Evolutionary conservation across 2,329 filamentous ascomycete genomes (phyloP).

Genomic region (Dothideomycetes sp.): DNA sequence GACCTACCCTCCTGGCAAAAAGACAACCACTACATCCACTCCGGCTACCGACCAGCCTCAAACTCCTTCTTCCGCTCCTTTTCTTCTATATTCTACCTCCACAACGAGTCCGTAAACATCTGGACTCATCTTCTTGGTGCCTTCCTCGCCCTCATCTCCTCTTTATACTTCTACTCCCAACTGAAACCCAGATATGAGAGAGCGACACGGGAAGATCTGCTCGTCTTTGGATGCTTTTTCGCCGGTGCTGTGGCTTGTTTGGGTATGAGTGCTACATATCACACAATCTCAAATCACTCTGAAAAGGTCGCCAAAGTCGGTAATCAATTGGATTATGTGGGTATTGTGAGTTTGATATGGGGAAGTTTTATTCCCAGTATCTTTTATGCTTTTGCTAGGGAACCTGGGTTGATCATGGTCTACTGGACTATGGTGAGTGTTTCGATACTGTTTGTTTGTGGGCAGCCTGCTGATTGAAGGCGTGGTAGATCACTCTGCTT

Average conservation of each 20-base stretch:
- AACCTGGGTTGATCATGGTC: conserved; percentile 52
- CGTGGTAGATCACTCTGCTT: conserved; percentile 64
- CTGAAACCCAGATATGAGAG: conserved; percentile 57
- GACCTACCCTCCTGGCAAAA: conserved; percentile 38
- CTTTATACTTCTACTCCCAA: conserved; percentile 45
- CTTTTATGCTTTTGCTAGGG: conserved; percentile 76
- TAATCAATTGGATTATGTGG: conserved; percentile 90
- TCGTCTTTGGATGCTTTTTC: conserved; percentile 72
- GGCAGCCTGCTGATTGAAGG: not conserved
- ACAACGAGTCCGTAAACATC: conserved; percentile 65
- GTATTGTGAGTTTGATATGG: conserved; percentile 84
- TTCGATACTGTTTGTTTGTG: not conserved
- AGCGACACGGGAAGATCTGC: conserved; percentile 54
- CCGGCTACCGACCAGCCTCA: conserved; percentile 55
- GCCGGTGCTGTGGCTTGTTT: conserved; percentile 45
- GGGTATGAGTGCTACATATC: conserved; percentile 57
- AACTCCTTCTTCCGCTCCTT: conserved; percentile 52
- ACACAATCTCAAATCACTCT: conserved; percentile 79
- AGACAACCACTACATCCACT: conserved; percentile 62
- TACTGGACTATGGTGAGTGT: conserved; percentile 66
- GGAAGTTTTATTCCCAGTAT: conserved; percentile 84
- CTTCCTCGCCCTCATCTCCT: conserved; percentile 45
- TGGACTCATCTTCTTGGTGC: conserved; percentile 64
- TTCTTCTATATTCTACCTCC: conserved; percentile 51
- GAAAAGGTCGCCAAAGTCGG: conserved; percentile 67